phyloP scores from a whole-genome alignment of 345 rosid genomes.

The Angophora floribunda region DNA sequence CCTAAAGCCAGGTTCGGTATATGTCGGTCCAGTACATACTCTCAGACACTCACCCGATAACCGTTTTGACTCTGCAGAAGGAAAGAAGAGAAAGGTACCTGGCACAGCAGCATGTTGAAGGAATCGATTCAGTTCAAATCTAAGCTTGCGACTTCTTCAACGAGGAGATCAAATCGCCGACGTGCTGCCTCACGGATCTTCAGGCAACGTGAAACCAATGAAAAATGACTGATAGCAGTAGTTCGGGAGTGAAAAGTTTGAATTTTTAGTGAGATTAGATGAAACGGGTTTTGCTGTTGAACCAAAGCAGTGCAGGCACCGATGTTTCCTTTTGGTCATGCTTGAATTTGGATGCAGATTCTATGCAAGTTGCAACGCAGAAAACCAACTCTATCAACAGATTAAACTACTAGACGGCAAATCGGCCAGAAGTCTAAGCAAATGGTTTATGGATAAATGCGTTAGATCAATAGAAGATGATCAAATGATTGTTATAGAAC shows the following conservation, averaged over 20 bases:
- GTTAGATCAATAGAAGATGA: not conserved
- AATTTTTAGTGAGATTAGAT: not conserved
- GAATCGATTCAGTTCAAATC: slow-evolving; percentile 28
- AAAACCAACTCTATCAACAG: not conserved
- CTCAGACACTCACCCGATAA: not conserved
- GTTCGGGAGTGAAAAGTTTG: not conserved
- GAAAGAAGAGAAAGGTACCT: slow-evolving; percentile 72
- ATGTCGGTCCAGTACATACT: not conserved
- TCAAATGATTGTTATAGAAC: not conserved
- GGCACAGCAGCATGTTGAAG: slow-evolving; percentile 56
- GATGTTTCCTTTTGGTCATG: not conserved
- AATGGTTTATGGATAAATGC: not conserved
- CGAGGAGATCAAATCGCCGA: not conserved
- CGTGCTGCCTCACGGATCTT: not conserved
- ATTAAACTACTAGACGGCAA: not conserved
- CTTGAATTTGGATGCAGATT: not conserved
- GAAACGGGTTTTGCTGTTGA: not conserved
- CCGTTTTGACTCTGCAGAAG: slow-evolving; percentile 22
- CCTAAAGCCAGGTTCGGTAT: not conserved
- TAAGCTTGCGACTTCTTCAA: not conserved
- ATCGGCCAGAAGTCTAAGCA: not conserved
- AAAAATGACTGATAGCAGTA: not conserved
- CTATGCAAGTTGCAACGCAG: not conserved
- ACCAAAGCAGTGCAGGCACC: not conserved
- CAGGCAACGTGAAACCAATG: not conserved